Evolutionary conservation across 2,329 filamentous ascomycete genomes (phyloP).

Genomic region (Botrytis aclada): DNA sequence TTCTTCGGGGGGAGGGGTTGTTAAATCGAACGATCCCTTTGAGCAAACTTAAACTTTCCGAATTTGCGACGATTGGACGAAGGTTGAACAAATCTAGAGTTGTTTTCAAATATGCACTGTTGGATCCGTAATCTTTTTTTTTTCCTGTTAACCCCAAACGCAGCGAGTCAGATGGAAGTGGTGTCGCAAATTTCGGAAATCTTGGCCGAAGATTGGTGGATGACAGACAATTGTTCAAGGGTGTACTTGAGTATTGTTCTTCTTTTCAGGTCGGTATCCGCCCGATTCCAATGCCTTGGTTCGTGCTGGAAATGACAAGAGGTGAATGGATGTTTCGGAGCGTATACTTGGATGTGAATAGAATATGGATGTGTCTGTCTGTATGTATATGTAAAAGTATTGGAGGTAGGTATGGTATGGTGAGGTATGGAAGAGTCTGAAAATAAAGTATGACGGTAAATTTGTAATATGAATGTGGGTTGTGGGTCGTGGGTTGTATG

Average conservation of each 20-base stretch:
- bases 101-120: not conserved
- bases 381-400: not conserved
- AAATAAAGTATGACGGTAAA: not conserved
- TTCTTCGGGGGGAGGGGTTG: not conserved
- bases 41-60: conserved; percentile 2
- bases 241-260: not conserved
- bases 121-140: not conserved
- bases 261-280: not conserved
- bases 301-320: not conserved
- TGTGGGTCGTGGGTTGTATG: not conserved
- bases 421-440: not conserved
- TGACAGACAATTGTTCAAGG: conserved; percentile 9
- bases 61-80: conserved; percentile 7
- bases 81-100: not conserved
- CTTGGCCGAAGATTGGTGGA: conserved; percentile 15
- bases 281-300: conserved; percentile 7
- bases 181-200: conserved; percentile 18
- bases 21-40: conserved; percentile 5
- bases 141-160: not conserved
- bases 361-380: not conserved
- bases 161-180: conserved; percentile 13
- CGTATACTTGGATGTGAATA: not conserved
- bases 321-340: not conserved
- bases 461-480: not conserved
- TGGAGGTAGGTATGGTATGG: too few species aligned